A percentile compares a stretch with the other conserved stretches of the same genome.
phyloP scores from a whole-genome alignment of 208 protist genomes.

The Crithidia fasciculata region DNA sequence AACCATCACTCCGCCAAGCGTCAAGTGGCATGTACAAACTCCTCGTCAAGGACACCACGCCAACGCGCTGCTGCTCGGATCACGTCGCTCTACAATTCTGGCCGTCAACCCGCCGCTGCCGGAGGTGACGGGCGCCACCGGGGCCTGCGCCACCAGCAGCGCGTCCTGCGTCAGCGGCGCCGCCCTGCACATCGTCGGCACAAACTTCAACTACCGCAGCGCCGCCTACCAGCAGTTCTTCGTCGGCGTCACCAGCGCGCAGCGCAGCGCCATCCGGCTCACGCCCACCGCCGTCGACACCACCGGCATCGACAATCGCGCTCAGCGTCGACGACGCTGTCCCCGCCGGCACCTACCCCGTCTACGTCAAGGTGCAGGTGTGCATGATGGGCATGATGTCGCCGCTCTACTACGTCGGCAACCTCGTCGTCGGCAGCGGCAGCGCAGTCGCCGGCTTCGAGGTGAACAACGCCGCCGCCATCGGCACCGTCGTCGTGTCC shows the following conservation, averaged over 20 bases:
- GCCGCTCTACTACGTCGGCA: too few species aligned
- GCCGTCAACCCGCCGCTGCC: slow-evolving; percentile 41
- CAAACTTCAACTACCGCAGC: slow-evolving; percentile 37
- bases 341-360: too few species aligned
- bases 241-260: slow-evolving; percentile 30
- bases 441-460: too few species aligned
- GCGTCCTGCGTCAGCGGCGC: slow-evolving; percentile 31
- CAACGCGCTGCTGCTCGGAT: slow-evolving; percentile 30
- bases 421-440: too few species aligned
- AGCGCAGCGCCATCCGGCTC: too few species aligned
- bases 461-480: too few species aligned
- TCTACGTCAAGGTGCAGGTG: too few species aligned
- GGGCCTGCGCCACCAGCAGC: slow-evolving; percentile 37
- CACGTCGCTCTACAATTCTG: slow-evolving; percentile 21
- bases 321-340: too few species aligned
- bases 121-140: slow-evolving; percentile 25
- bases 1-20: slow-evolving; percentile 25
- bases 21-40: slow-evolving; percentile 47
- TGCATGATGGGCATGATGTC: too few species aligned
- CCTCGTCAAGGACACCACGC: slow-evolving; percentile 31
- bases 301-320: too few species aligned
- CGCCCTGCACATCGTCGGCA: slow-evolving; percentile 28
- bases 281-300: too few species aligned
- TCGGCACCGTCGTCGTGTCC: too few species aligned
- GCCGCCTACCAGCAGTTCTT: slow-evolving; percentile 34